Evolutionary conservation across 202 grass and related monocot genomes (phyloP).

Genomic region (Carex arenaria): DNA sequence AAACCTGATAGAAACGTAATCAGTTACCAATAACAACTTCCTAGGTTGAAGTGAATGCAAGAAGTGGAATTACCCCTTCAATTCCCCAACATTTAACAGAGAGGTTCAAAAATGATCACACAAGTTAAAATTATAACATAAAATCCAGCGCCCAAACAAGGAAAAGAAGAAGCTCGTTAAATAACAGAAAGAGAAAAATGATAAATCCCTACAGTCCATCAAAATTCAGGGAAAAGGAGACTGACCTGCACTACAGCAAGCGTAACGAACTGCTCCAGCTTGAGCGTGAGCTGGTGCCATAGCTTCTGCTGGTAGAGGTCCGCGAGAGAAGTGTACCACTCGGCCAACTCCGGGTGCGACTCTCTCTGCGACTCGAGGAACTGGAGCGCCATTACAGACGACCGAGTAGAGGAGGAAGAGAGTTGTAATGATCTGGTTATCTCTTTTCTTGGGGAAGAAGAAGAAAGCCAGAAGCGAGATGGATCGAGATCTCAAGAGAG

Average conservation of each 20-base stretch:
- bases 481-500: slow-evolving; percentile 24
- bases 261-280: slow-evolving; percentile 87
- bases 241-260: slow-evolving; percentile 69
- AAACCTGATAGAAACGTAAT: not conserved
- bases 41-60: not conserved
- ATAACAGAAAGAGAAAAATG: not conserved
- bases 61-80: not conserved
- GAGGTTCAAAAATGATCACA: not conserved
- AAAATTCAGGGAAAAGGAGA: not conserved
- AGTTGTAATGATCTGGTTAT: slow-evolving; percentile 3
- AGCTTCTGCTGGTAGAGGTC: slow-evolving; percentile 86
- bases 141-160: not conserved
- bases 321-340: slow-evolving; percentile 59
- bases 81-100: not conserved
- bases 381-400: slow-evolving; percentile 65
- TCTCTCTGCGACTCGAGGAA: slow-evolving; percentile 72
- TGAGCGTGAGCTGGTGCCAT: slow-evolving; percentile 96
- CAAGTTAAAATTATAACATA: not conserved
- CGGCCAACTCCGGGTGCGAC: slow-evolving; percentile 71
- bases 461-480: slow-evolving; percentile 1
- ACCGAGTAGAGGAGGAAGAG: not conserved
- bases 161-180: not conserved
- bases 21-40: not conserved
- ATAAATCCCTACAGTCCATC: not conserved
- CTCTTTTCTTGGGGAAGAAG: not conserved